Evolutionary conservation across 1,139 yeast genomes (phyloP).

Genomic region (Starmera stellimalicola): DNA sequence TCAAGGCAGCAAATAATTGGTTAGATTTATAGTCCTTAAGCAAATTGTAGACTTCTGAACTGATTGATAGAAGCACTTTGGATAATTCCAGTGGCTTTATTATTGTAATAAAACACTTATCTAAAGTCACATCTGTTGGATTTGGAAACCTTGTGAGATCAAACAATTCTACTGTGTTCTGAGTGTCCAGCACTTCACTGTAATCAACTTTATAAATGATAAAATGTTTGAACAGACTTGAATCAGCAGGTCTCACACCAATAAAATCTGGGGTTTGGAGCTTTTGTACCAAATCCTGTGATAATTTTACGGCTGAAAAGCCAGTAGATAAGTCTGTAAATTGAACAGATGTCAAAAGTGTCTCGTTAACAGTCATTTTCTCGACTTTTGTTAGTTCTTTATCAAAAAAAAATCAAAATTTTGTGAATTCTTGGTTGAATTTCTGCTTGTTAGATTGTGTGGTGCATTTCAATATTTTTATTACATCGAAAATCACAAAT

Average conservation of each 20-base stretch:
- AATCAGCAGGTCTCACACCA: background rate
- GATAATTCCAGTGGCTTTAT: slow-evolving; percentile 8
- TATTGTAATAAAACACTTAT: slow-evolving; percentile 8
- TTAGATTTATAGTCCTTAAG: slow-evolving; percentile 10
- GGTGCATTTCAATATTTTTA: too few relatives aligned
- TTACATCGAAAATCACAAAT: too few relatives aligned
- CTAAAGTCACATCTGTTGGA: slow-evolving; percentile 11
- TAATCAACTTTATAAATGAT: background rate
- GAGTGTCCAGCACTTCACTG: background rate
- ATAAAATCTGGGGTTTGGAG: background rate
- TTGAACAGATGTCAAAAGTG: background rate
- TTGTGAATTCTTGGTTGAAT: too few relatives aligned
- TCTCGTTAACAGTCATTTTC: background rate
- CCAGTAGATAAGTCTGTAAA: background rate
- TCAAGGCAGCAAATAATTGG: slow-evolving; percentile 7
- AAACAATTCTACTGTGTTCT: background rate
- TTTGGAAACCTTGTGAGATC: slow-evolving; percentile 1
- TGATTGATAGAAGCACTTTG: slow-evolving; percentile 13
- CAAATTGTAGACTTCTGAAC: slow-evolving; percentile 10
- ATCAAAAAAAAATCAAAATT: too few relatives aligned
- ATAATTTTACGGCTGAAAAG: background rate
- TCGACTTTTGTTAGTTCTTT: too few relatives aligned
- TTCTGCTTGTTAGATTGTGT: too few relatives aligned
- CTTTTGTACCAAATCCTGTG: background rate
- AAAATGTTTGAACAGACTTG: background rate